A percentile compares a stretch with the other conserved stretches of the same genome.
Conservation (phyloP, 2,329 filamentous ascomycete genomes). For the Aspergillus sp. region DNA sequence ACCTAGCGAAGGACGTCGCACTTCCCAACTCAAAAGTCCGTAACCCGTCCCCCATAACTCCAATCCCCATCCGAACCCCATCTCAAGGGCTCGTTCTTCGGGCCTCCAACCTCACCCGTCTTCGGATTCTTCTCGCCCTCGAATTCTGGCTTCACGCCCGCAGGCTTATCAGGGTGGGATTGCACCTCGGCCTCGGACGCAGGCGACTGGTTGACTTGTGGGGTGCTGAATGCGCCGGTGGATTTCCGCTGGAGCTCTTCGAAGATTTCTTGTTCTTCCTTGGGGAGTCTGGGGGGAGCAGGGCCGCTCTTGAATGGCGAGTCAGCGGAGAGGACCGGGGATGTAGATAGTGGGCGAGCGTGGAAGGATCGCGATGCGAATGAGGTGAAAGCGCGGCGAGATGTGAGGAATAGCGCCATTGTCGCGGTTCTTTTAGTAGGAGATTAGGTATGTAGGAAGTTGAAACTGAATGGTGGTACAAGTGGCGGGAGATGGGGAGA, state of each 20-base stretch:
- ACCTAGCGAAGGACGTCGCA: not conserved
- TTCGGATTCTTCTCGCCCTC: constrained; percentile 85
- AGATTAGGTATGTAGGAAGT: not conserved
- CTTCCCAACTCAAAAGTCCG: constrained; percentile 61
- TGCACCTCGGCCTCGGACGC: constrained; percentile 41
- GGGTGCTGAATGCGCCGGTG: constrained; percentile 71
- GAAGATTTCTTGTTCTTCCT: constrained; percentile 83
- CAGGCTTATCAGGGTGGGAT: constrained; percentile 62
- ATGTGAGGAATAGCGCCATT: constrained; percentile 14
- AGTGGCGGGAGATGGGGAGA: not conserved
- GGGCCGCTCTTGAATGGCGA: constrained; percentile 45
- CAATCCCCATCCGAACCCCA: constrained; percentile 76
- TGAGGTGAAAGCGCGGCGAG: constrained; percentile 37
- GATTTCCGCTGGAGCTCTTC: constrained; percentile 74
- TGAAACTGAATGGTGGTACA: constrained; percentile 6
- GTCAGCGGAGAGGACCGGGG: constrained; percentile 16
- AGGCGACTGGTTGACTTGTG: constrained; percentile 47
- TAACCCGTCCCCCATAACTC: constrained; percentile 92
- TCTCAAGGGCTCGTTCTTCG: constrained; percentile 90
- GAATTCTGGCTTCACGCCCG: constrained; percentile 83
- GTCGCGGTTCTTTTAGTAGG: not conserved
- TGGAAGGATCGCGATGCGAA: constrained; percentile 24
- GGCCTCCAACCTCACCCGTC: constrained; percentile 91
- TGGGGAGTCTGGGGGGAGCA: constrained; percentile 76
- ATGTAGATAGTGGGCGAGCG: constrained; percentile 22